Percentiles rank a stretch among this genome's conserved stretches.
Evolutionary conservation across 495 filamentous ascomycete species (phyloP).

Genomic region (Choiromyces venosus): DNA sequence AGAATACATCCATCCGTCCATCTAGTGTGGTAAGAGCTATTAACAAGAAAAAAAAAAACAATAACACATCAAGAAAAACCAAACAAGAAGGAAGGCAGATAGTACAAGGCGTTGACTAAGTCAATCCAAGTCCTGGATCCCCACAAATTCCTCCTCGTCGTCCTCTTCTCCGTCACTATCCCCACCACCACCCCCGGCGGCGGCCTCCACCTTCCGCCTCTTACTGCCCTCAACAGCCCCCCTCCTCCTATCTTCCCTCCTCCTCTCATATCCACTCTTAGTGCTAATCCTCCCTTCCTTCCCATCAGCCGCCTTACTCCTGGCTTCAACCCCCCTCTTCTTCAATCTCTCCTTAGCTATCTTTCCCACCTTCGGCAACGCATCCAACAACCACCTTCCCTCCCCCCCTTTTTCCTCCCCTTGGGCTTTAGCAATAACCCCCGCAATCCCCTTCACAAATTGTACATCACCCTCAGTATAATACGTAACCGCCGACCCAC

Average conservation of each 20-base stretch:
- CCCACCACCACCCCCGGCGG: constrained; percentile 40
- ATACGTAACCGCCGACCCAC: constrained; percentile 86
- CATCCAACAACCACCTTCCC: constrained; percentile 85
- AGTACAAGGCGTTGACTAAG: neutral
- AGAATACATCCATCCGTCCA: neutral
- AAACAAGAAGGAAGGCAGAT: neutral
- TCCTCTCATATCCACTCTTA: constrained; percentile 82
- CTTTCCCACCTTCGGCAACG: constrained; percentile 75
- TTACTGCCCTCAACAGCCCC: constrained; percentile 69
- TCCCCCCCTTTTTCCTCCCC: constrained; percentile 44
- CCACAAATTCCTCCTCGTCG: constrained; percentile 42
- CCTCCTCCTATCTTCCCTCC: constrained; percentile 66
- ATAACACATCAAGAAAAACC: neutral
- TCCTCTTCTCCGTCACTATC: constrained; percentile 40
- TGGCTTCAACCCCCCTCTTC: constrained; percentile 71
- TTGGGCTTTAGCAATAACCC: constrained; percentile 81
- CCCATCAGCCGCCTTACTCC: constrained; percentile 50
- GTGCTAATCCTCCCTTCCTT: constrained; percentile 67
- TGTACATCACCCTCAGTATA: constrained; percentile 93
- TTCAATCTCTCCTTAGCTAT: constrained; percentile 76
- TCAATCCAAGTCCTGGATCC: constrained; percentile 25
- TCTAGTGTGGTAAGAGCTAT: neutral
- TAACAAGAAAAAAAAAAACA: neutral
- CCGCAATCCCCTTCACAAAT: constrained; percentile 84
- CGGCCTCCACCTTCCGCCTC: constrained; percentile 50